A percentile compares a stretch with the other conserved stretches of the same genome.
Evolutionary conservation across 176 grass and related monocot genomes (phyloP).

Genomic region (Aegilops umbellulata): DNA sequence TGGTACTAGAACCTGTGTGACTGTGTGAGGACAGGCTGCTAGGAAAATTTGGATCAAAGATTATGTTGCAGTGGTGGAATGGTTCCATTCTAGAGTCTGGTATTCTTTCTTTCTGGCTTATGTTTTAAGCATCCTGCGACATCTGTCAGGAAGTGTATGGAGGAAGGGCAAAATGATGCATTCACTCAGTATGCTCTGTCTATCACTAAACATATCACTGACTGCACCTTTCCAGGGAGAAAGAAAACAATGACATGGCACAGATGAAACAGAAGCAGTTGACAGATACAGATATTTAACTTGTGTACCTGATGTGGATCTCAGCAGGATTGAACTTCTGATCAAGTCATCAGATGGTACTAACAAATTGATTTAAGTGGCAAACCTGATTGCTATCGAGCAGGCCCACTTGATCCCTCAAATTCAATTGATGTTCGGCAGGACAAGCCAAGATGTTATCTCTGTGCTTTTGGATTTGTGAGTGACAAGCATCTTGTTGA

Average conservation of each 20-base stretch:
- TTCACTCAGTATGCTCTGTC: neutral
- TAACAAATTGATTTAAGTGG: conserved; percentile 12
- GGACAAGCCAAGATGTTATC: neutral
- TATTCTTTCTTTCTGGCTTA: conserved; percentile 13
- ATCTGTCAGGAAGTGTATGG: conserved; percentile 18
- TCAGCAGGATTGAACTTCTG: conserved; percentile 14
- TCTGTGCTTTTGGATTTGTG: conserved; percentile 1
- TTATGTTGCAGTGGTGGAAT: conserved; percentile 11
- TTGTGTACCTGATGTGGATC: neutral
- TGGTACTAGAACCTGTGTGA: conserved; percentile 18
- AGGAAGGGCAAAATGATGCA: neutral
- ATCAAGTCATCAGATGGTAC: neutral
- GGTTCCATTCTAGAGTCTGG: conserved; percentile 10
- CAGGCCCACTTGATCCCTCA: conserved; percentile 22
- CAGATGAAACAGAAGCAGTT: conserved; percentile 7
- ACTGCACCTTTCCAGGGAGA: neutral
- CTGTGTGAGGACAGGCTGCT: conserved; percentile 21
- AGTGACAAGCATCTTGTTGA: conserved; percentile 20
- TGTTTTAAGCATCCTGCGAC: conserved; percentile 18
- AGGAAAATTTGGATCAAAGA: conserved; percentile 30
- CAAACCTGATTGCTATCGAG: conserved; percentile 10
- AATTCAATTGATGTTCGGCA: conserved; percentile 2
- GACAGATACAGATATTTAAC: neutral
- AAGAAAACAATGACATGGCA: conserved; percentile 3
- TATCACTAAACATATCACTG: conserved; percentile 18